These are phyloP conservation scores for Penicillium brasilianum DNA, from an alignment of 2,329 filamentous ascomycete species.

Conservation along the genomic window DNA sequence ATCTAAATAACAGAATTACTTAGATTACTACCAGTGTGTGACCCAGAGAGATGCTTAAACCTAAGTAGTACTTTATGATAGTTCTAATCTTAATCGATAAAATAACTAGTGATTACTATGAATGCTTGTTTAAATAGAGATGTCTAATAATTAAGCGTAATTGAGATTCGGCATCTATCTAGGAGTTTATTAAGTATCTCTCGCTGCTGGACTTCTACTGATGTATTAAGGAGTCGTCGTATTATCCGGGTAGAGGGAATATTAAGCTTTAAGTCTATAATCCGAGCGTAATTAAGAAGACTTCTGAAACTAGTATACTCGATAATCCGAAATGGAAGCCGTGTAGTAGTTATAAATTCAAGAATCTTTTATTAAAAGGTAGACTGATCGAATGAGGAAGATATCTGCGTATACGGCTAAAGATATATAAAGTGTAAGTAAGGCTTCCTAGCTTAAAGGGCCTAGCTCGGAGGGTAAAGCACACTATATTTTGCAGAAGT, in stretches of 20 bases:
- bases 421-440: not conserved
- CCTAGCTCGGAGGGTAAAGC: not conserved
- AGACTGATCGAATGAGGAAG: not conserved
- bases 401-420: not conserved
- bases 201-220: not conserved
- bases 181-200: not conserved
- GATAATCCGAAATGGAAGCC: not conserved
- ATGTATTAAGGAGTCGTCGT: not conserved
- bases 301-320: not conserved
- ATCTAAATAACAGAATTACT: not conserved
- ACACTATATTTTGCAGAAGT: not conserved
- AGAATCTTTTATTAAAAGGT: not conserved
- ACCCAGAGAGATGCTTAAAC: not conserved
- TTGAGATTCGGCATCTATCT: not conserved
- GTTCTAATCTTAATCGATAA: not conserved
- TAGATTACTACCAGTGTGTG: not conserved
- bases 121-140: not conserved
- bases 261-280: not conserved
- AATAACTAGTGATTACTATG: not conserved
- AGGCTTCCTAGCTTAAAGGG: not conserved
- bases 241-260: not conserved
- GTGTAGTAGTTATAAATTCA: not conserved
- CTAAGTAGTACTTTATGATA: not conserved
- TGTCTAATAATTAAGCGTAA: not conserved
- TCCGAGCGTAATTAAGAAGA: not conserved